These are phyloP conservation scores for Globisporangium heterothallicum DNA, from an alignment of 352 stramenopile species.

Conservation along the genomic window DNA sequence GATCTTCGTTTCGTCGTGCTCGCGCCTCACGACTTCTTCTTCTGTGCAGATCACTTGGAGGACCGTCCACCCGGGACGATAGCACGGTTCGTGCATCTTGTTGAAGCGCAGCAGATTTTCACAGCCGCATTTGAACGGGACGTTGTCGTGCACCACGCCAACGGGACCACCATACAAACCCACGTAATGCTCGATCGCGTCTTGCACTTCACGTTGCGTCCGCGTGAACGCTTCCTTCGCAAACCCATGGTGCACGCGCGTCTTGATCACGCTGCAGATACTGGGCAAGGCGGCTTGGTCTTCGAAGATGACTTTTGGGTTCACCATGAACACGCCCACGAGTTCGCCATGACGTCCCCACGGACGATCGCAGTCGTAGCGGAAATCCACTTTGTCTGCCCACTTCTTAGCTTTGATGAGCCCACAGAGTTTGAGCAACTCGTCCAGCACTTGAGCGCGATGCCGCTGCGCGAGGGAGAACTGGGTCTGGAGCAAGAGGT, in stretches of 20 bases:
- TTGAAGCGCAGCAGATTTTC: constrained; percentile 56
- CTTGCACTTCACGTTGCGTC: constrained; percentile 31
- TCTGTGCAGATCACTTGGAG: constrained; percentile 51
- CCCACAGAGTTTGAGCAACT: constrained; percentile 46
- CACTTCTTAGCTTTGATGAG: constrained; percentile 58
- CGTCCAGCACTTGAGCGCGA: constrained; percentile 41
- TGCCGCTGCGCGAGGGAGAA: constrained; percentile 46
- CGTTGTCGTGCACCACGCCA: constrained; percentile 44
- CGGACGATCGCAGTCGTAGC: constrained; percentile 57
- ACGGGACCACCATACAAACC: constrained; percentile 58
- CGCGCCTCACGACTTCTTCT: constrained; percentile 46
- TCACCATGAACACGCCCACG: constrained; percentile 45
- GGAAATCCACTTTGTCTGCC: constrained; percentile 72
- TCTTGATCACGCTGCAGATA: constrained; percentile 57
- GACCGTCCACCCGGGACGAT: constrained; percentile 51
- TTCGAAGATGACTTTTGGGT: constrained; percentile 42
- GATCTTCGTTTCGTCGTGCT: constrained; percentile 42
- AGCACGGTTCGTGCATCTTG: constrained; percentile 69
- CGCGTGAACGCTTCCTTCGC: constrained; percentile 52
- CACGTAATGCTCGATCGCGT: constrained; percentile 54
- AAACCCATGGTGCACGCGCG: constrained; percentile 60
- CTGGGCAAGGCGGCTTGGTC: constrained; percentile 39
- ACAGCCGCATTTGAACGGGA: constrained; percentile 73
- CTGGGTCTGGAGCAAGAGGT: constrained; percentile 43
- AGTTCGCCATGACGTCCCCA: constrained; percentile 53